Evolutionary conservation across 352 stramenopile species (phyloP).

Genomic region (Globisporangium abappressorium): DNA sequence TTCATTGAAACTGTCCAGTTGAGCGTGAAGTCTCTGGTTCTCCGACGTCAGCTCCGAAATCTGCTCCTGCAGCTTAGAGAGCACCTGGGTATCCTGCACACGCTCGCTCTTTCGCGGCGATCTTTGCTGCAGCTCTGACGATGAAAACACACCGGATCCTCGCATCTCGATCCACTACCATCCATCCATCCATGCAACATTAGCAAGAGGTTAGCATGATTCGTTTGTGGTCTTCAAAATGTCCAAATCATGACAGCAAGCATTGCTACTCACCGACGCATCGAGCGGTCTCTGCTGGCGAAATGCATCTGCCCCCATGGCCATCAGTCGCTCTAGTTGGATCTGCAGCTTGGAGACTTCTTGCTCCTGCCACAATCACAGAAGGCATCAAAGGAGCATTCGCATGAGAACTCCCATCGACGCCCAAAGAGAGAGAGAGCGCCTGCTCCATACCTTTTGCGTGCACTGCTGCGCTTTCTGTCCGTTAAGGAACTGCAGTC

Average conservation of each 20-base stretch:
- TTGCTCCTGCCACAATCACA: conserved; percentile 36
- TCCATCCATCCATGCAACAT: background rate
- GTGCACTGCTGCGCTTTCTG: conserved; percentile 51
- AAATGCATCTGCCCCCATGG: conserved; percentile 22
- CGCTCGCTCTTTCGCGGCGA: conserved; percentile 9
- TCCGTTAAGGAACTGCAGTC: conserved; percentile 62
- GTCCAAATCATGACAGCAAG: background rate
- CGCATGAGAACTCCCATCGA: background rate
- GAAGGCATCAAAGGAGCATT: background rate
- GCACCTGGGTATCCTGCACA: conserved; percentile 28
- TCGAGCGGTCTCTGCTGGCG: conserved; percentile 14
- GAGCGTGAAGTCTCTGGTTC: conserved; percentile 37
- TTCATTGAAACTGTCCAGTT: conserved; percentile 39
- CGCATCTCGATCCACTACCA: conserved; percentile 33
- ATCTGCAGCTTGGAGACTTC: conserved; percentile 62
- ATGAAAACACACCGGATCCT: conserved; percentile 16
- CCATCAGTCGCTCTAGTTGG: conserved; percentile 57
- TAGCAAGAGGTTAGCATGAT: background rate
- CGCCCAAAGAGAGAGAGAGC: no score
- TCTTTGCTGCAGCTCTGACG: conserved; percentile 3
- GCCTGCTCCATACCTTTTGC: conserved; percentile 36
- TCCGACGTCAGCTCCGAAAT: conserved; percentile 42
- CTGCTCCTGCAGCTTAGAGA: conserved; percentile 45
- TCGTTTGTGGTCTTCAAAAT: background rate
- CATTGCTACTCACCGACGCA: conserved; percentile 6